A percentile compares a stretch with the other conserved stretches of the same genome.
Conservation (phyloP, 352 stramenopile species). For the Saprolegnia parasitica region DNA sequence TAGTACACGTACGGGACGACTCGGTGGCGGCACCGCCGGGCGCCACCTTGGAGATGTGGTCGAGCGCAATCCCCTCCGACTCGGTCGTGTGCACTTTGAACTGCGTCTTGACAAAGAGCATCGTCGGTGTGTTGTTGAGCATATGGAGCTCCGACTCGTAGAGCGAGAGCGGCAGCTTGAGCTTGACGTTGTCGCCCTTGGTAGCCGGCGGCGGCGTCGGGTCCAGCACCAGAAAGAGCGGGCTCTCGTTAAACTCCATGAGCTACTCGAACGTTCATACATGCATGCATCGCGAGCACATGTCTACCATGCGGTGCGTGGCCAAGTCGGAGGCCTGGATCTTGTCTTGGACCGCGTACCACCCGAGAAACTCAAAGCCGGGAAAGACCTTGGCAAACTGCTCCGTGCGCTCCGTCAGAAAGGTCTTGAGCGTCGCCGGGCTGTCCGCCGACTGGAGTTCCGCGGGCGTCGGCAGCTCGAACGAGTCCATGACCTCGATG, state of each 20-base stretch:
- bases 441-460: slow-evolving; percentile 35
- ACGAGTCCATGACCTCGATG: slow-evolving; percentile 81
- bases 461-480: slow-evolving; percentile 70
- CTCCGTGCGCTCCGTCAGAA: slow-evolving; percentile 33
- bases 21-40: slow-evolving; percentile 60
- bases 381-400: slow-evolving; percentile 75
- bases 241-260: slow-evolving; percentile 85
- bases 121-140: slow-evolving; percentile 77
- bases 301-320: slow-evolving; percentile 59
- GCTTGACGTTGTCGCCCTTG: slow-evolving; percentile 63
- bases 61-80: slow-evolving; percentile 80
- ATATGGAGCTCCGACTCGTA: slow-evolving; percentile 86
- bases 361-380: slow-evolving; percentile 83
- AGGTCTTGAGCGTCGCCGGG: slow-evolving; percentile 13
- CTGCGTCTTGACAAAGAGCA: slow-evolving; percentile 83
- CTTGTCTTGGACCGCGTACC: slow-evolving; percentile 81
- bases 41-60: slow-evolving; percentile 86
- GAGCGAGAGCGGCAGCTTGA: slow-evolving; percentile 82
- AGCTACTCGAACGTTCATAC: slow-evolving; percentile 39
- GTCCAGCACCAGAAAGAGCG: slow-evolving; percentile 75
- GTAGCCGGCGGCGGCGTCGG: slow-evolving; percentile 35
- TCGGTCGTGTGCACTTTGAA: slow-evolving; percentile 87
- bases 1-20: slow-evolving; percentile 53
- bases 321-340: slow-evolving; percentile 63
- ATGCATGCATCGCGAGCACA: background rate